Base-by-base conservation (phyloP, 2,329 filamentous ascomycete species). In the Trichoderma atroviride region DNA sequence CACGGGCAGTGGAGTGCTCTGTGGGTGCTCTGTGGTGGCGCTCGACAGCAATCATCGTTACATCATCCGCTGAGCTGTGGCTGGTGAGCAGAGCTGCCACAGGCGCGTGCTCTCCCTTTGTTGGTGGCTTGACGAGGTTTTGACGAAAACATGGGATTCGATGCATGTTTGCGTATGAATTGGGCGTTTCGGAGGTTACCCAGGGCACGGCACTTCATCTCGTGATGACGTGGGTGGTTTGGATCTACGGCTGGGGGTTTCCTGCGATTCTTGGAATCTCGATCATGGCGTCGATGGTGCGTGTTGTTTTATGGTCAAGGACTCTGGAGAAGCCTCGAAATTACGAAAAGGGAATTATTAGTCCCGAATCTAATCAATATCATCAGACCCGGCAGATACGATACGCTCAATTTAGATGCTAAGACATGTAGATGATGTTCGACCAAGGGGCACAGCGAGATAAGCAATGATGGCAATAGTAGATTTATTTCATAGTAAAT, bases 51-150 rank as follows among this genome's bases (percentile, higher is more conserved):
- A 66, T 66, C 58, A 57, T 70, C 24, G 43, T 70, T 70, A 35
- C 63, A 67, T 67, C 68, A 70, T 61, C 55, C 9, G 43, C 55
- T 4, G 33, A 35, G 56, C 56, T 64, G 68, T 69, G 62, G 68
- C 68, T 70, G 62, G 63, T 67, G 62, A 69, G 43, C 7, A 50
- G 19, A 43, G 40, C 19, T 43, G 53, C 31, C 31, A 43, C 60
- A 19, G 33, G 31, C 19, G 27, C 22, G 61, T 35, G 19, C 22
- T 27, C 16, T 33, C 7, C 0, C 27, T 50, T 13, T 6, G 31
- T 62, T 61, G 40, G 59, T 53, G 52, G 40, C 40, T 43, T 43
- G 40, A 7, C 16, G 19, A 2, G 6, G 40, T n/a, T 43, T 43
- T 43, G 16, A 43, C 9, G 19, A 43, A 43, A n/a, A 19, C 40